A percentile compares a stretch with the other conserved stretches of the same genome.
phyloP scores from a whole-genome alignment of 129 eudicot genomes.

The Sambucus nigra region DNA sequence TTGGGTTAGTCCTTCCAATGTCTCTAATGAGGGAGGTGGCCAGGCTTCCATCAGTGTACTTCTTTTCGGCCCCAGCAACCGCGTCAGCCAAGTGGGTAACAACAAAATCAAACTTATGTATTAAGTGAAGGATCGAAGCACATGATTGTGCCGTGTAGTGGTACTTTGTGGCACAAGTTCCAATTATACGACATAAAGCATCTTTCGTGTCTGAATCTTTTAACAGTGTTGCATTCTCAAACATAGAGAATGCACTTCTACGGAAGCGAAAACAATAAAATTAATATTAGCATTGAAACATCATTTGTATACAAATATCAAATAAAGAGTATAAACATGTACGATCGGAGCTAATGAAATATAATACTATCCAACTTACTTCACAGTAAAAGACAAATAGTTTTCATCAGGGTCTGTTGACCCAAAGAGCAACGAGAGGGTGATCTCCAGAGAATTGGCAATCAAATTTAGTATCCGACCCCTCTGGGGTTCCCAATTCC shows the following conservation, averaged over 20 bases:
- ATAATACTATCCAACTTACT: conserved; percentile 34
- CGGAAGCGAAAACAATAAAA: conserved; percentile 19
- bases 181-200: conserved; percentile 84
- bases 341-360: not conserved
- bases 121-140: conserved; percentile 79
- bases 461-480: conserved; percentile 63
- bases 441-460: conserved; percentile 87
- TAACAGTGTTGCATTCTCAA: conserved; percentile 62
- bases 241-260: conserved; percentile 71
- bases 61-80: conserved; percentile 78
- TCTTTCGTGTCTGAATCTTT: conserved; percentile 80
- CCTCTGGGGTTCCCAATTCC: conserved; percentile 93
- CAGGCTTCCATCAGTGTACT: conserved; percentile 81
- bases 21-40: conserved; percentile 76
- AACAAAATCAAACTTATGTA: conserved; percentile 83
- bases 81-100: conserved; percentile 78
- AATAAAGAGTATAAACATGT: not conserved
- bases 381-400: conserved; percentile 66
- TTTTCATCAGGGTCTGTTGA: conserved; percentile 91
- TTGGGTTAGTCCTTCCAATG: conserved; percentile 84
- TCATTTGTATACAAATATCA: not conserved
- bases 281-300: not conserved
- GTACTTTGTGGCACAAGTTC: conserved; percentile 82
- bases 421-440: conserved; percentile 83
- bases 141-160: conserved; percentile 72